A percentile compares a stretch with the other conserved stretches of the same genome.
Evolutionary conservation across 2,329 filamentous ascomycete genomes (phyloP).

Genomic region (Mycosphaerella sp.): DNA sequence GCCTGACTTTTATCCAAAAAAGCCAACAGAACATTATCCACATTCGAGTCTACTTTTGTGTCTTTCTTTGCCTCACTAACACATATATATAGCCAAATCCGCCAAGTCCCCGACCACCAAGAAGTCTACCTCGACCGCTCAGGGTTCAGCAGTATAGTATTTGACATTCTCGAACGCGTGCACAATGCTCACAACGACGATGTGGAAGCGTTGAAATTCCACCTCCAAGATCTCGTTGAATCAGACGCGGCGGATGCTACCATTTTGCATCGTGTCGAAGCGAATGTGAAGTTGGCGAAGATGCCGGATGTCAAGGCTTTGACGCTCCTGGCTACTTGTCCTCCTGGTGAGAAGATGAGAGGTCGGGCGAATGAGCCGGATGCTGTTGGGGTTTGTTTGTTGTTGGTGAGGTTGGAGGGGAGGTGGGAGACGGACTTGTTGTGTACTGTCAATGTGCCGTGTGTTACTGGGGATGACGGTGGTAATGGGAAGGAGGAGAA

Average conservation of each 20-base stretch:
- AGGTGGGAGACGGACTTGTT: constrained; percentile 69
- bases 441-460: constrained; percentile 81
- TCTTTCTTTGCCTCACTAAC: no score
- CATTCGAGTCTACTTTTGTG: no score
- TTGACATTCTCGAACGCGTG: constrained; percentile 84
- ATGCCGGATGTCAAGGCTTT: constrained; percentile 55
- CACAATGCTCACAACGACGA: constrained; percentile 56
- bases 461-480: constrained; percentile 61
- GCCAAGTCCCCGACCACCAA: constrained; percentile 78
- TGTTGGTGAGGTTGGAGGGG: constrained; percentile 68
- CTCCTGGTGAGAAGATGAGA: constrained; percentile 31
- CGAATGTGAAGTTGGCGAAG: constrained; percentile 5
- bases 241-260: neutral
- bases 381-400: constrained; percentile 64
- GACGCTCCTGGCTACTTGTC: constrained; percentile 61
- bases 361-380: constrained; percentile 43
- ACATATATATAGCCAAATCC: constrained; percentile 52
- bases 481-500: constrained; percentile 61
- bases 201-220: constrained; percentile 53
- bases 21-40: no score
- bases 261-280: neutral
- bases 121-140: constrained; percentile 83
- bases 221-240: constrained; percentile 45
- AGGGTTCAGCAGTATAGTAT: constrained; percentile 79
- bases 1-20: no score